Conservation (phyloP, 2,329 filamentous ascomycete genomes). For the Rosellinia necatrix region DNA sequence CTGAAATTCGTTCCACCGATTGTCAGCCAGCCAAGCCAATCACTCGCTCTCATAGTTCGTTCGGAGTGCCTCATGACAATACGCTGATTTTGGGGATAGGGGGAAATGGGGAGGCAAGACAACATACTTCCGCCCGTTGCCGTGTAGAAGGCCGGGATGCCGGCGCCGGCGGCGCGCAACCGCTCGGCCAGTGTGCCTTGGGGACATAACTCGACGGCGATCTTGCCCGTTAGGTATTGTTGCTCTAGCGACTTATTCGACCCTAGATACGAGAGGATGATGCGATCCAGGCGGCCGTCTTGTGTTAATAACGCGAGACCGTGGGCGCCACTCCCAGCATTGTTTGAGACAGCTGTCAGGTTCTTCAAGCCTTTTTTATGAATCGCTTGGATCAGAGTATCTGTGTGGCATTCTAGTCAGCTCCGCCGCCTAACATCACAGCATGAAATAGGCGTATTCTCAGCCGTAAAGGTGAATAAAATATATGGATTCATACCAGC, state of each 20-base stretch:
- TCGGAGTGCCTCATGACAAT: too few species aligned
- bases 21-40: not conserved
- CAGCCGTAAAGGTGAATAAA: not conserved
- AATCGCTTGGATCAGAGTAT: constrained; percentile 74
- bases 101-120: not conserved
- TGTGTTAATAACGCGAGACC: constrained; percentile 72
- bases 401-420: constrained; percentile 42
- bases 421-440: not conserved
- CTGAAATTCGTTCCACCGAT: constrained; percentile 37
- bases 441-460: not conserved
- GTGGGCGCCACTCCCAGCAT: constrained; percentile 71
- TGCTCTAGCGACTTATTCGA: constrained; percentile 77
- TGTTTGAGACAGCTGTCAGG: constrained; percentile 80
- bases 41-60: not conserved
- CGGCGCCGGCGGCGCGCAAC: constrained; percentile 72
- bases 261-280: constrained; percentile 77
- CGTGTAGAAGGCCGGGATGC: constrained; percentile 81
- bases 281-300: constrained; percentile 70
- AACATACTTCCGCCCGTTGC: constrained; percentile 69
- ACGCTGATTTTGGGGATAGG: not conserved
- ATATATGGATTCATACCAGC: constrained; percentile 52
- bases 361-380: constrained; percentile 62
- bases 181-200: constrained; percentile 77
- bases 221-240: constrained; percentile 74
- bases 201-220: constrained; percentile 76